These are phyloP conservation scores for Cyclaneusma minus DNA, from an alignment of 2,329 filamentous ascomycete species.

Conservation along the genomic window DNA sequence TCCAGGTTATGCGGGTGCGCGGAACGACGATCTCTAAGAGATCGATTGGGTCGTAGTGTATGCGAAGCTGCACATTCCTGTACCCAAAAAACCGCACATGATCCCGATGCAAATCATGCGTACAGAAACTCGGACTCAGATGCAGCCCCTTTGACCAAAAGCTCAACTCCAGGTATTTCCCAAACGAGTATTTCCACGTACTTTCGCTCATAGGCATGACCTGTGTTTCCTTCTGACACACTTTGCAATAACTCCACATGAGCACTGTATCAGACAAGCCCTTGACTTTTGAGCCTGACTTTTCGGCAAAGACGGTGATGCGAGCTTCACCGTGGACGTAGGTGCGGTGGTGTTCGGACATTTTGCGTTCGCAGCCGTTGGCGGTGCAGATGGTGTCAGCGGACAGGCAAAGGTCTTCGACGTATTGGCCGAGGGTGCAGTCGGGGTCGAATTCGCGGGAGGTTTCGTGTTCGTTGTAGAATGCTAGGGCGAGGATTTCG, in stretches of 20 bases:
- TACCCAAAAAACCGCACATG: constrained; percentile 89
- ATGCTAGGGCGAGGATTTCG: constrained; percentile 76
- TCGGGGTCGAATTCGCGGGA: constrained; percentile 59
- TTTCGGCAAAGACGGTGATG: constrained; percentile 80
- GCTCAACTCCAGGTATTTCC: constrained; percentile 92
- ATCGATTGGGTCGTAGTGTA: constrained; percentile 87
- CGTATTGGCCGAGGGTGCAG: constrained; percentile 86
- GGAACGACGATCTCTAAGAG: constrained; percentile 91
- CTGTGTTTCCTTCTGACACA: constrained; percentile 80
- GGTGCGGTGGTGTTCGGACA: constrained; percentile 87
- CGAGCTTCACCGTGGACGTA: constrained; percentile 95
- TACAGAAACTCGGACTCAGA: constrained; percentile 58
- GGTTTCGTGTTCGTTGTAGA: constrained; percentile 79
- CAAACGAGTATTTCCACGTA: constrained; percentile 97
- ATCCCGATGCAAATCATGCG: constrained; percentile 83
- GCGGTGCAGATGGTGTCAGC: constrained; percentile 66
- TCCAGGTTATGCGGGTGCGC: constrained; percentile 84
- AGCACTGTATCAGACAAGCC: constrained; percentile 61
- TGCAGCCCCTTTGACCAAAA: constrained; percentile 86
- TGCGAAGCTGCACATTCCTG: constrained; percentile 67
- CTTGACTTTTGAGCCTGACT: constrained; percentile 48
- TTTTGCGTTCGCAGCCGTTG: constrained; percentile 73
- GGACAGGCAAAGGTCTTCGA: constrained; percentile 72
- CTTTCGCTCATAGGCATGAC: constrained; percentile 83
- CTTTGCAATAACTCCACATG: constrained; percentile 96